Base-by-base conservation (phyloP, 495 filamentous ascomycete species). In the Trichoderma asperelloides region DNA sequence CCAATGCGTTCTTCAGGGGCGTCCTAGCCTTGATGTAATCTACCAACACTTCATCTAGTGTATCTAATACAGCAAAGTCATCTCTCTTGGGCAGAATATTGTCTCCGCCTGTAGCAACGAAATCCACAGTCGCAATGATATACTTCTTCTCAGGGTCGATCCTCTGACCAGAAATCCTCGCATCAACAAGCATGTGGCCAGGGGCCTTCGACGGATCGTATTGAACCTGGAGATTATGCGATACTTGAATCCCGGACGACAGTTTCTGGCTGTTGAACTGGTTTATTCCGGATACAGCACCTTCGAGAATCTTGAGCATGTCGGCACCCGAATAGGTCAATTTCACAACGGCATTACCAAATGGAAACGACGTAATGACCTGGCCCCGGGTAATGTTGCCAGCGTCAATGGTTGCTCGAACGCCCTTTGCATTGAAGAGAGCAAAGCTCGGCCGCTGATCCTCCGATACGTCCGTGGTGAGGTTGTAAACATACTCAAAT, bases 281-380 rank as follows among this genome's bases (percentile, higher is more conserved):
- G 69, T 80, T 84, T n/a, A 82, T 71, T 5, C 68, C 66, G 21
- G 75, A 72, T 13, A 83, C 73, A 64, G 82, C 75, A 2, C 84
- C 85, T 67, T 84, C 80, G 45, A 87, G 72, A 30, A 77, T 73
- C 5, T 76, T 73, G 82, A 82, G 84, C 0, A 87, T 71, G 60
- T 78, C 72, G 12, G 75, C 69, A 33, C 84, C 85, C 0, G 76
- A 71, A 37, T 83, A 72, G 0, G 62, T 67, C 12, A 85, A 63
- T 66, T 83, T 80, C 8, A 84, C 83, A 3, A 86, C 76, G 21
- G 82, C 74, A 70, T 86, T 87, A 63, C 79, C 78, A 68, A 87
- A 87, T 12, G 84, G 85, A 68, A 86, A 87, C 1, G 82, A 75
- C 0, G 82, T 85, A 11, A 86, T 72, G 0, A 86, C 79, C 57